These are phyloP conservation scores for Colletotrichum siamense DNA, from an alignment of 2,329 filamentous ascomycete species.

Conservation along the genomic window DNA sequence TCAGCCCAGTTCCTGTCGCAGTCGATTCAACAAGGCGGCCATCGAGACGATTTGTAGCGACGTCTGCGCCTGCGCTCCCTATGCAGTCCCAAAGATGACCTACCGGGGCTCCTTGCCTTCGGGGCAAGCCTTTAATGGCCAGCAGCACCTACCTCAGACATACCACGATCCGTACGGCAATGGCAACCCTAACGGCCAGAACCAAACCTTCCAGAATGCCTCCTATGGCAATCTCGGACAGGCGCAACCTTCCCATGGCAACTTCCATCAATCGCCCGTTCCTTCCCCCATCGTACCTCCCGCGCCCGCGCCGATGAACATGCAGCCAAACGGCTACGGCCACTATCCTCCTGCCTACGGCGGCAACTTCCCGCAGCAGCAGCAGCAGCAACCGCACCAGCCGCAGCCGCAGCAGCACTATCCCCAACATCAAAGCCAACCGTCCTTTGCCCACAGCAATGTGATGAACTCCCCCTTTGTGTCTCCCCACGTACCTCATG, in stretches of 20 bases:
- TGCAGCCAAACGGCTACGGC: slow-evolving; percentile 17
- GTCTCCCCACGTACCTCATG: slow-evolving; percentile 10
- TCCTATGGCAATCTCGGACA: slow-evolving; percentile 25
- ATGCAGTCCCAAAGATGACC: slow-evolving; percentile 35
- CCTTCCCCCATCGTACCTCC: slow-evolving; percentile 27
- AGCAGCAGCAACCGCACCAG: slow-evolving; percentile 30
- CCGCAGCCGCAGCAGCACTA: slow-evolving; percentile 13
- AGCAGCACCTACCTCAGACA: slow-evolving; percentile 29
- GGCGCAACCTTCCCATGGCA: slow-evolving; percentile 31
- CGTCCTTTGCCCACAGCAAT: slow-evolving; percentile 1
- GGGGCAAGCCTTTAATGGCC: slow-evolving; percentile 44
- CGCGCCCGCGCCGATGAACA: slow-evolving; percentile 27
- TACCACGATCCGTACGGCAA: slow-evolving; percentile 15
- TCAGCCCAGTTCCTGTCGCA: not conserved
- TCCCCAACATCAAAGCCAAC: slow-evolving; percentile 7
- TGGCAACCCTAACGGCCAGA: slow-evolving; percentile 22
- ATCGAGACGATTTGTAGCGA: slow-evolving; percentile 11
- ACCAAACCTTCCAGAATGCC: slow-evolving; percentile 23
- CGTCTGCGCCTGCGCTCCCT: slow-evolving; percentile 14
- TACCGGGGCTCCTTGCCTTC: slow-evolving; percentile 44
- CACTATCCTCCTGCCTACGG: slow-evolving; percentile 24
- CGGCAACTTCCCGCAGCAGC: slow-evolving; percentile 28
- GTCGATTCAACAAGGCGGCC: slow-evolving; percentile 9
- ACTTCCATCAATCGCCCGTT: slow-evolving; percentile 30
- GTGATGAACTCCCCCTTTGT: slow-evolving; percentile 10